Conservation (phyloP, 129 eudicot species). For the Artemisia tridentata region DNA sequence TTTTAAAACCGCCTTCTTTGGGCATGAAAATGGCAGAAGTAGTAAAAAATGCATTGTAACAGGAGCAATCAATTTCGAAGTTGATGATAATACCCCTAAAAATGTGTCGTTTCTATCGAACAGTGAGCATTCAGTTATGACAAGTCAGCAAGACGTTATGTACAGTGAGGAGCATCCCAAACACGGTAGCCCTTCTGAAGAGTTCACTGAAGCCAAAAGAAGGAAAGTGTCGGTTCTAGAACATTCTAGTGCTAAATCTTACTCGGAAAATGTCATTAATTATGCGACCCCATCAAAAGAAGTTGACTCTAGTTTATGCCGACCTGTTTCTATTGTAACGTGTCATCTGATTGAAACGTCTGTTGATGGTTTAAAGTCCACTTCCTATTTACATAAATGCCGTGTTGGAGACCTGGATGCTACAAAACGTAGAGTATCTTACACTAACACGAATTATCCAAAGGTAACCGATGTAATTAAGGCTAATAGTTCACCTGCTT, state of each 20-base stretch:
- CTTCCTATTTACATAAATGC: constrained; percentile 66
- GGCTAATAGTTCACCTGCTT: constrained; percentile 60
- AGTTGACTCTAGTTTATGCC: constrained; percentile 35
- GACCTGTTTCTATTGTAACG: constrained; percentile 35
- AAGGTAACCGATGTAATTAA: constrained; percentile 36
- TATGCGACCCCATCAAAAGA: constrained; percentile 35
- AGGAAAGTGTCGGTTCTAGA: constrained; percentile 50
- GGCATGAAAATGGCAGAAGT: constrained; percentile 37
- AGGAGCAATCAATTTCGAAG: constrained; percentile 43
- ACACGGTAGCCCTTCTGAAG: constrained; percentile 8
- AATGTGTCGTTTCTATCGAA: constrained; percentile 39
- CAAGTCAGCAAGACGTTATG: too few relatives aligned
- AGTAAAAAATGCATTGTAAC: constrained; percentile 46
- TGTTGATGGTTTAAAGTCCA: constrained; percentile 51
- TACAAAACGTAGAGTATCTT: constrained; percentile 30
- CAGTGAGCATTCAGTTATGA: constrained; percentile 44
- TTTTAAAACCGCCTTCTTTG: constrained; percentile 58
- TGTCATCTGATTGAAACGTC: constrained; percentile 78
- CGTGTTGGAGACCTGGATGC: constrained; percentile 26
- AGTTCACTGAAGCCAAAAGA: constrained; percentile 39
- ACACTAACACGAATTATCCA: constrained; percentile 28
- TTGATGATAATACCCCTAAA: constrained; percentile 27
- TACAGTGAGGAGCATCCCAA: constrained; percentile 19
- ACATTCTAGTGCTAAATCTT: constrained; percentile 41
- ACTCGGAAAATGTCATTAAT: constrained; percentile 30